Conservation (phyloP, 768 basidiomycete species). For the Mycena filopes region DNA sequence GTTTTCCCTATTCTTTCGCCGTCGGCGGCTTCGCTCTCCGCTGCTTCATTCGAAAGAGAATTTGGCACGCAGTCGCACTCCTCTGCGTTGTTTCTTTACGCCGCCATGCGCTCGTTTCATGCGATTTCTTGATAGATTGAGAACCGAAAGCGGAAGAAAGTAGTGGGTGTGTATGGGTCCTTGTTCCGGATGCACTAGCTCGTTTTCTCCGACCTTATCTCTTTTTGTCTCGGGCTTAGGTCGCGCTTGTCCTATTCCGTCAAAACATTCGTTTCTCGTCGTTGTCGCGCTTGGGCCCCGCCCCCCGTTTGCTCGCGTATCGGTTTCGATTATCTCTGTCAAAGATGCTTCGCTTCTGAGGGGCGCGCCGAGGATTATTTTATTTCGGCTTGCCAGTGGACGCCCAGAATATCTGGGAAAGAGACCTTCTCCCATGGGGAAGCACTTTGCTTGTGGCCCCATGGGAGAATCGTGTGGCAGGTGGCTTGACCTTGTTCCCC, state of each 20-base stretch:
- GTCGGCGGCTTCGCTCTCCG: no score
- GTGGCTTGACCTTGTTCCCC: slow-evolving; percentile 27
- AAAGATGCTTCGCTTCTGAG: neutral
- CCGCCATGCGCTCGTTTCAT: no score
- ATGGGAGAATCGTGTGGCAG: slow-evolving; percentile 9
- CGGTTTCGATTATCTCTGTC: slow-evolving; percentile 3
- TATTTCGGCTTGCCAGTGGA: neutral
- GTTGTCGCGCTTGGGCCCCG: neutral
- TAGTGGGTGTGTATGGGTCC: slow-evolving; percentile 26
- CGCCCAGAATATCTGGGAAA: neutral
- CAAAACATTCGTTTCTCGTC: no score
- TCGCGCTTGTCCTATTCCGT: neutral
- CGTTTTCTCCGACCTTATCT: neutral
- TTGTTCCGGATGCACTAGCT: slow-evolving; percentile 2
- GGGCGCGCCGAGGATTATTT: neutral
- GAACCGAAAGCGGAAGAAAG: neutral
- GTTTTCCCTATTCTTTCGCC: no score
- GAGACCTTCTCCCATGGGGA: slow-evolving; percentile 15
- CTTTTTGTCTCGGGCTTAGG: slow-evolving; percentile 4
- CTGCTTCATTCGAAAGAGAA: no score
- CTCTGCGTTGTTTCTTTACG: no score
- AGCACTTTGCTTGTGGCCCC: neutral
- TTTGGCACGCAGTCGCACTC: no score
- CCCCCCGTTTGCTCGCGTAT: neutral
- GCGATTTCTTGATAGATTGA: neutral